Evolutionary conservation across 2,329 filamentous ascomycete species (phyloP).

Genomic region (Aspergillus sp.): DNA sequence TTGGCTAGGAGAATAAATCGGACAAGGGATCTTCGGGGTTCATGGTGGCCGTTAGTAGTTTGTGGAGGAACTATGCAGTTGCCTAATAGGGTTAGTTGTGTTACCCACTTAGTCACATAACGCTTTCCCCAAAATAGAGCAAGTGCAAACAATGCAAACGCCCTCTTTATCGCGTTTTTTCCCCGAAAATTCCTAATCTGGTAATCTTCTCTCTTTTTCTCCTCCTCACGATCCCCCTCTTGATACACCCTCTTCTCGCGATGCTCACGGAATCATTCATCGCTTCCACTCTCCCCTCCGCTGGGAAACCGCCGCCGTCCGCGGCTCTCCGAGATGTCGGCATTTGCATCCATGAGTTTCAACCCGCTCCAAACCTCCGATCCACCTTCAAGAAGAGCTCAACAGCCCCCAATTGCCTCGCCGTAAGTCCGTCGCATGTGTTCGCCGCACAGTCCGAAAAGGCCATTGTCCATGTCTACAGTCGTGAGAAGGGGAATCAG

Average conservation of each 20-base stretch:
- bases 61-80: neutral
- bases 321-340: conserved; percentile 70
- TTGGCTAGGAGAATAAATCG: neutral
- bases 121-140: neutral
- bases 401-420: conserved; percentile 72
- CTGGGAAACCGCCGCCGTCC: conserved; percentile 40
- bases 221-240: conserved; percentile 8
- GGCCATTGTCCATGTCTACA: conserved; percentile 91
- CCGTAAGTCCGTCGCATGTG: conserved; percentile 75
- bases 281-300: conserved; percentile 42
- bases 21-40: neutral
- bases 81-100: too few species aligned
- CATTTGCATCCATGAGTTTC: conserved; percentile 80
- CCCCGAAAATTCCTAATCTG: conserved; percentile 14
- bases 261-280: conserved; percentile 52
- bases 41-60: neutral
- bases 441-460: conserved; percentile 92
- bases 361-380: conserved; percentile 72
- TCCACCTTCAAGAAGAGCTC: conserved; percentile 89
- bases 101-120: too few species aligned
- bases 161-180: conserved; percentile 22
- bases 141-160: conserved; percentile 35
- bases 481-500: conserved; percentile 75
- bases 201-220: conserved; percentile 1
- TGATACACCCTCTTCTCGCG: conserved; percentile 35